Conservation (phyloP, 805 yeast genomes). For the Nakazawaea holstii region DNA sequence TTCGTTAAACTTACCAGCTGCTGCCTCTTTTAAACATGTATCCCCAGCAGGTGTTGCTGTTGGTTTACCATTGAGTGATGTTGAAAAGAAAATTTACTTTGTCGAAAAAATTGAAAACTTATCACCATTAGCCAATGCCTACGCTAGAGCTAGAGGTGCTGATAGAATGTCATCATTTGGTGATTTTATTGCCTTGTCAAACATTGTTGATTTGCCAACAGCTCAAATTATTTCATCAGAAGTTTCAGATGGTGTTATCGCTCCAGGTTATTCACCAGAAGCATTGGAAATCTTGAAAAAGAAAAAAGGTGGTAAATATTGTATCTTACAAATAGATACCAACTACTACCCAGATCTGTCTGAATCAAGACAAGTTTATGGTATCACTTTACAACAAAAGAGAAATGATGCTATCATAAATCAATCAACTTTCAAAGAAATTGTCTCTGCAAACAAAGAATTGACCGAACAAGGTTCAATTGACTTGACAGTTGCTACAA, state of each 20-base stretch:
- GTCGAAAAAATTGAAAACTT: slow-evolving; percentile 92
- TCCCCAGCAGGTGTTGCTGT: slow-evolving; percentile 99
- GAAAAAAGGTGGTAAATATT: slow-evolving; percentile 97
- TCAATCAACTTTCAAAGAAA: slow-evolving; percentile 84
- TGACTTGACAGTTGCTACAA: slow-evolving; percentile 95
- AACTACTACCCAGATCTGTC: slow-evolving; percentile 73
- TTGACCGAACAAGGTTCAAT: slow-evolving; percentile 89
- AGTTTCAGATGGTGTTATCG: slow-evolving; percentile 98
- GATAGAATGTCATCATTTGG: slow-evolving; percentile 99
- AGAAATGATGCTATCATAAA: slow-evolving; percentile 96
- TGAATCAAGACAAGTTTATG: slow-evolving; percentile 95
- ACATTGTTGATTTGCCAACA: slow-evolving; percentile 93
- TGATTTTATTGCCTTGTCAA: slow-evolving; percentile 95
- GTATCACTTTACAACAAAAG: slow-evolving; percentile 92
- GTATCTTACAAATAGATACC: slow-evolving; percentile 94
- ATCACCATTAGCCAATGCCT: slow-evolving; percentile 95
- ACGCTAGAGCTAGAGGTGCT: slow-evolving; percentile 99
- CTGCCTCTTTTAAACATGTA: slow-evolving; percentile 98
- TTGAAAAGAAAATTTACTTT: slow-evolving; percentile 92
- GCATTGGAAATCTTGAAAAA: slow-evolving; percentile 83
- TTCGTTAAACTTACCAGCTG: slow-evolving; percentile 92
- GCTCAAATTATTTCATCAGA: slow-evolving; percentile 96
- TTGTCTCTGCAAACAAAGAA: slow-evolving; percentile 80
- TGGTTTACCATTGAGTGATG: slow-evolving; percentile 85
- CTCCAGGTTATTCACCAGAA: slow-evolving; percentile 92